Conservation (phyloP, 2,329 filamentous ascomycete genomes). For the Elsinoe batatas region DNA sequence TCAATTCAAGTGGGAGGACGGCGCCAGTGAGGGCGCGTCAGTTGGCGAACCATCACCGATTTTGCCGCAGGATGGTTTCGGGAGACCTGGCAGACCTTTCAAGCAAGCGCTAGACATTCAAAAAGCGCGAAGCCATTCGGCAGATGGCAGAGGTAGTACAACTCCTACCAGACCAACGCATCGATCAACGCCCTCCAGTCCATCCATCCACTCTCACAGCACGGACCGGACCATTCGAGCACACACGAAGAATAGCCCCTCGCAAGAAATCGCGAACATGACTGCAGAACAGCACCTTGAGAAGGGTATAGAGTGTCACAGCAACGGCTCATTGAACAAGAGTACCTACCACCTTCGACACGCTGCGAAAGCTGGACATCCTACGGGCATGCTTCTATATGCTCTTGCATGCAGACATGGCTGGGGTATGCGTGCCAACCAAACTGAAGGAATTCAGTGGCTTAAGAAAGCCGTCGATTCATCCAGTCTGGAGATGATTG, state of each 20-base stretch:
- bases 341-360: constrained; percentile 93
- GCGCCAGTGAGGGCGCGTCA: not conserved
- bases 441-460: constrained; percentile 83
- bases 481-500: constrained; percentile 70
- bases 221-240: constrained; percentile 37
- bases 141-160: constrained; percentile 9
- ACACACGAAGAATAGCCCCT: constrained; percentile 28
- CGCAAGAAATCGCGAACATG: constrained; percentile 46
- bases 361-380: constrained; percentile 73
- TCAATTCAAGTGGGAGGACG: constrained; percentile 52
- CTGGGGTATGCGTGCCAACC: constrained; percentile 94
- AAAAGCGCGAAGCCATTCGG: constrained; percentile 9
- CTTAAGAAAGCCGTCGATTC: constrained; percentile 81
- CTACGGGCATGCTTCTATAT: constrained; percentile 92
- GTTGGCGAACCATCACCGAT: constrained; percentile 1
- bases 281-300: constrained; percentile 80
- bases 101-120: constrained; percentile 12
- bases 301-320: constrained; percentile 83
- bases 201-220: constrained; percentile 26
- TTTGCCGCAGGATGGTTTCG: not conserved
- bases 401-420: constrained; percentile 90
- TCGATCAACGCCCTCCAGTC: constrained; percentile 20
- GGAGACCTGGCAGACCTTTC: constrained; percentile 4
- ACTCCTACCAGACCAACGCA: constrained; percentile 9
- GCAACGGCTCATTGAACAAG: constrained; percentile 77